Base-by-base conservation (phyloP, 352 stramenopile species). In the Phytophthora sansomeana region DNA sequence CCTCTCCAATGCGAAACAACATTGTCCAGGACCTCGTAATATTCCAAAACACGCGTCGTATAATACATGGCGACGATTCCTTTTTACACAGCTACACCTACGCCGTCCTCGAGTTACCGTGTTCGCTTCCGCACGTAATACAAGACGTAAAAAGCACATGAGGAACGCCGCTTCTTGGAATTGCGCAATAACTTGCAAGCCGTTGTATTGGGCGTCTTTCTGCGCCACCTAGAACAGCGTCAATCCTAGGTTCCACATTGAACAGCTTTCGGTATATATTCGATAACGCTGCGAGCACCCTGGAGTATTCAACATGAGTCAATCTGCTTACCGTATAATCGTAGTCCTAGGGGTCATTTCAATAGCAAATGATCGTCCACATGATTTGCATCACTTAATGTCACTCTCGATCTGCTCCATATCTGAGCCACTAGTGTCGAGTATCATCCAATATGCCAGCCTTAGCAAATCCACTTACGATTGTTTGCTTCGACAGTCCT, bases 71-170 rank as follows among this genome's bases (percentile, higher is more conserved):
- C 42, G 19, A 55, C 1, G 4, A 63, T 35, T 16, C 42, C 43
- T 16, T 63, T 63, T 5, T 33, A 33, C 30, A 33, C 30, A 5
- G 8, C 8, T 33, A 8, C 30, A 5, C 30, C 30, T 9, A 8
- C 30, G 8, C 5, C 5, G 30, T 33, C 30, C 30, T 33, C 30
- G 5, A 33, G 30, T 8, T 33, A 8, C 8, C 30, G 30, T 33
- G 30, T 33, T 33, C 30, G 30, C 30, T 33, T 33, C 8, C 30
- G 5, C 30, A 65, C 57, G 14, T 51, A 58, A n/a, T 58, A 65
- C 1, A 52, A 17, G 1, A 57, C 47, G 5, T 58, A 58, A 65
- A 65, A 58, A 33, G 6, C 57, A 58, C 57, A 65, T 46, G 9
- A 60, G n/a, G 39, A 60, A 60, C 8, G 6, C 43, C 3, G 38